Evolutionary conservation across 257 asterid genomes (phyloP).

Genomic region (Scutellaria baicalensis): DNA sequence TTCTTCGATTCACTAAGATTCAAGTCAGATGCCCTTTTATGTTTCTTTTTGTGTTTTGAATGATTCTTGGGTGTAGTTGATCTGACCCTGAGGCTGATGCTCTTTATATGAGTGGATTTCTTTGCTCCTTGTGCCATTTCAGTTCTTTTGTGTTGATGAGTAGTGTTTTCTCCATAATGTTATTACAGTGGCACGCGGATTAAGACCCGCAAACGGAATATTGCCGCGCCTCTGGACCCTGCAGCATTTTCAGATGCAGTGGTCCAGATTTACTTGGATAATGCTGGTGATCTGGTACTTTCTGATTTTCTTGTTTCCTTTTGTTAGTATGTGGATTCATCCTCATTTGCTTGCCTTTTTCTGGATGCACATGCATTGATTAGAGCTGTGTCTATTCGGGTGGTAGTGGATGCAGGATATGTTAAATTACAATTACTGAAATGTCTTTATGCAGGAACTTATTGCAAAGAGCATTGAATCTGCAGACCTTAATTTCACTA

Average conservation of each 20-base stretch:
- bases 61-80: background rate
- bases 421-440: background rate
- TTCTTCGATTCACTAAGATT: background rate
- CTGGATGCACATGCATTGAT: background rate
- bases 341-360: background rate
- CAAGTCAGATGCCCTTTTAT: background rate
- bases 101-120: background rate
- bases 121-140: background rate
- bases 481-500: constrained; percentile 75
- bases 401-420: background rate
- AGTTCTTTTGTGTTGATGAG: background rate
- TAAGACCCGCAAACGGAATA: constrained; percentile 99
- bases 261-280: constrained; percentile 99
- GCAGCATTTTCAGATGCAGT: constrained; percentile 99
- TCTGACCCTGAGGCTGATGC: background rate
- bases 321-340: background rate
- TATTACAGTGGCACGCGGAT: constrained; percentile 97
- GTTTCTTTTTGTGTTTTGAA: background rate
- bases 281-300: constrained; percentile 99
- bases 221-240: constrained; percentile 99
- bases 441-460: constrained; percentile 62
- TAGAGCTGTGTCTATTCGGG: background rate
- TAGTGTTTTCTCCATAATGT: constrained; percentile 9
- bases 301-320: background rate
- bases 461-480: constrained; percentile 77